Evolutionary conservation across 345 rosid genomes (phyloP).

Genomic region (Pugionium dolabratum): DNA sequence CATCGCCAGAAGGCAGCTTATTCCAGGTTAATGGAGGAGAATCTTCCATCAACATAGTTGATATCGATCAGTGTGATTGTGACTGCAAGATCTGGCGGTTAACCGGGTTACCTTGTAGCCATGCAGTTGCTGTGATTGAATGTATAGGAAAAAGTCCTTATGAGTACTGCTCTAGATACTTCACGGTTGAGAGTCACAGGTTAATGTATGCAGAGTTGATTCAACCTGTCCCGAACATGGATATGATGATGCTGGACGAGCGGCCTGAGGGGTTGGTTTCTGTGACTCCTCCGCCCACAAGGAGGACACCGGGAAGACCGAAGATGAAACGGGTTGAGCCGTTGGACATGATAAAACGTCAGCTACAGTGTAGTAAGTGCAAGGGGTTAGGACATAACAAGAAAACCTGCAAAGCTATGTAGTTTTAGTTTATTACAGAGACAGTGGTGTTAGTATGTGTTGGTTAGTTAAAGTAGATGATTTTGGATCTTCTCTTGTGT

Average conservation of each 20-base stretch:
- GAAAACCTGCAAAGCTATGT: conserved; percentile 75
- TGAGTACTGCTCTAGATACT: conserved; percentile 76
- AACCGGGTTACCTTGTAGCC: conserved; percentile 81
- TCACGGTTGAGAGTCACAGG: conserved; percentile 54
- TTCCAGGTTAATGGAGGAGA: conserved; percentile 78
- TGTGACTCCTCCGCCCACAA: conserved; percentile 88
- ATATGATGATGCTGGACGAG: conserved; percentile 52
- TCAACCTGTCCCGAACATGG: conserved; percentile 80
- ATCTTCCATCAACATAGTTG: conserved; percentile 50
- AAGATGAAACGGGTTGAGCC: conserved; percentile 69
- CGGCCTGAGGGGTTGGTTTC: conserved; percentile 43
- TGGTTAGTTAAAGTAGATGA: conserved; percentile 37
- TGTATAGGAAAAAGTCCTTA: conserved; percentile 64
- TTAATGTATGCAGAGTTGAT: conserved; percentile 67
- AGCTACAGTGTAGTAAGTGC: conserved; percentile 96
- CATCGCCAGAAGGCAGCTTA: conserved; percentile 48
- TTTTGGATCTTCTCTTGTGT: conserved; percentile 29
- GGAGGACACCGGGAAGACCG: conserved; percentile 81
- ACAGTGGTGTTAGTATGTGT: conserved; percentile 24
- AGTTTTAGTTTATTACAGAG: conserved; percentile 26
- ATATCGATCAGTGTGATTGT: conserved; percentile 71
- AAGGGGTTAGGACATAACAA: conserved; percentile 96
- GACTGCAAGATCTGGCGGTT: conserved; percentile 80
- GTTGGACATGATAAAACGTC: conserved; percentile 66
- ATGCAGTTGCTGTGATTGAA: conserved; percentile 68